Evolutionary conservation across 371 early-diverging fungal species (phyloP).

Genomic region (Gilbertella persicaria): DNA sequence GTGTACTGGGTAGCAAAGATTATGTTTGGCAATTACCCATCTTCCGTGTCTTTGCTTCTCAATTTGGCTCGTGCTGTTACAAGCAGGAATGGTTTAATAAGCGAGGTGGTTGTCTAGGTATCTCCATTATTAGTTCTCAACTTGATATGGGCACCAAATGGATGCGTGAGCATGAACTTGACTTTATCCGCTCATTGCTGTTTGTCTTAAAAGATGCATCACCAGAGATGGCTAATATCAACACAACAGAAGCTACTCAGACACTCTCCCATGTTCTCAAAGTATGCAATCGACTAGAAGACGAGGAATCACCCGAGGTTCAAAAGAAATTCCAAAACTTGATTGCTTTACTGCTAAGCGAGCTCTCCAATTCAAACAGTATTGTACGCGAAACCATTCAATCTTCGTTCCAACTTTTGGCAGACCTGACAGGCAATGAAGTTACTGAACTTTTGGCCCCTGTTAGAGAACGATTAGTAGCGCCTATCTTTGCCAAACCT

Average conservation of each 20-base stretch:
- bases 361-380: conserved; percentile 91
- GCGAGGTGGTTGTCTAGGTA: conserved; percentile 91
- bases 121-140: conserved; percentile 78
- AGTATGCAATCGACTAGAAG: conserved; percentile 79
- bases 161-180: conserved; percentile 91
- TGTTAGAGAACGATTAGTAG: conserved; percentile 82
- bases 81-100: conserved; percentile 83
- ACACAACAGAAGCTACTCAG: conserved; percentile 76
- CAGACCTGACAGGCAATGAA: conserved; percentile 73
- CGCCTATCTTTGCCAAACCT: conserved; percentile 96
- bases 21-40: conserved; percentile 66
- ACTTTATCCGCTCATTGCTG: conserved; percentile 89
- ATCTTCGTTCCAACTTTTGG: conserved; percentile 77
- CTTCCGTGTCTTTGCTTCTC: conserved; percentile 76
- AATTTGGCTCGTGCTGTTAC: conserved; percentile 86
- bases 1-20: conserved; percentile 60
- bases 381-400: conserved; percentile 91
- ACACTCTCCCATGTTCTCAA: conserved; percentile 79
- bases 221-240: conserved; percentile 76
- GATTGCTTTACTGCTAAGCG: conserved; percentile 82
- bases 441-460: conserved; percentile 87
- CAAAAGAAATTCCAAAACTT: conserved; percentile 67
- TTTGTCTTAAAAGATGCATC: conserved; percentile 93
- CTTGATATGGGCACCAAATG: conserved; percentile 85
- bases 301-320: conserved; percentile 55